Percentiles rank a stretch among this genome's conserved stretches.
Evolutionary conservation across 1,139 yeast species (phyloP).

Genomic region (Spathaspora jeffriesii): DNA sequence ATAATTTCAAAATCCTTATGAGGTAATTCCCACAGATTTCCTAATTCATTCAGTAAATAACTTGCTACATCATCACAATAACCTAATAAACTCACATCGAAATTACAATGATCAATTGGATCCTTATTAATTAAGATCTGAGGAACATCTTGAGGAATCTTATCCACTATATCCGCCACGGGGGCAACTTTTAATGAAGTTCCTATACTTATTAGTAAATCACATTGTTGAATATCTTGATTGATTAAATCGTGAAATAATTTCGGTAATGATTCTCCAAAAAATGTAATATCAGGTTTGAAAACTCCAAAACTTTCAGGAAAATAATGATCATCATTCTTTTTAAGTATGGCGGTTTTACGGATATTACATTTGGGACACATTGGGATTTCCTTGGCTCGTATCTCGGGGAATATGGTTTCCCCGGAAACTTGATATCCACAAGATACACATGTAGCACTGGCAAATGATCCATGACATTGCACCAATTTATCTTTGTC

Average conservation of each 20-base stretch:
- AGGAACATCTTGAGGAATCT: conserved; percentile 70
- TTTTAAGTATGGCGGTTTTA: conserved; percentile 32
- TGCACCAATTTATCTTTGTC: conserved; percentile 72
- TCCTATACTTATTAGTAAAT: conserved; percentile 83
- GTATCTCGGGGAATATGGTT: conserved; percentile 60
- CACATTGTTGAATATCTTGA: conserved; percentile 67
- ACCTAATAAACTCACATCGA: conserved; percentile 81
- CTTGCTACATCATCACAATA: conserved; percentile 87
- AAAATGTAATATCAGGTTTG: conserved; percentile 95
- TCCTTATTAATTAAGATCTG: conserved; percentile 84
- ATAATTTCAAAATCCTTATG: conserved; percentile 39
- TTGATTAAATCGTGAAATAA: conserved; percentile 64
- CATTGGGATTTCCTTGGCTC: conserved; percentile 61
- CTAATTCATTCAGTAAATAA: conserved; percentile 57
- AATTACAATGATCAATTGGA: conserved; percentile 75
- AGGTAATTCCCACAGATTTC: conserved; percentile 58
- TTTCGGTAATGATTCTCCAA: conserved; percentile 86
- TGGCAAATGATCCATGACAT: conserved; percentile 96
- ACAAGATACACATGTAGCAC: conserved; percentile 87
- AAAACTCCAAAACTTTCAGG: conserved; percentile 73
- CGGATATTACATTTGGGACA: conserved; percentile 67
- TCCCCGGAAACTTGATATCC: conserved; percentile 68
- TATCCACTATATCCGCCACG: conserved; percentile 88
- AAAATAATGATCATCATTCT: conserved; percentile 27
- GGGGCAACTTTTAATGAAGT: conserved; percentile 96